phyloP scores from a whole-genome alignment of 805 yeast genomes.

The Zygosaccharomyces rouxii region DNA sequence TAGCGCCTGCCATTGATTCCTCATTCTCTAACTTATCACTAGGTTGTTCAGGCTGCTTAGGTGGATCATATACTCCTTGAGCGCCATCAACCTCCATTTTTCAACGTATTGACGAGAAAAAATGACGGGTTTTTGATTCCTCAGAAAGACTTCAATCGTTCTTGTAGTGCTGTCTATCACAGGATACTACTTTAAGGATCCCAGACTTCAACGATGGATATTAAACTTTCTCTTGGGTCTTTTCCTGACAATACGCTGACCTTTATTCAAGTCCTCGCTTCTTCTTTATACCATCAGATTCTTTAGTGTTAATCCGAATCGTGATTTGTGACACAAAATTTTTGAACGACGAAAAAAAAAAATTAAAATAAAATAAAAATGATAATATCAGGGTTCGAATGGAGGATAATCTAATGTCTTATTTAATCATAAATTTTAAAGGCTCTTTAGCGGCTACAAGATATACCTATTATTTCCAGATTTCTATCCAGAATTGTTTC shows the following conservation, averaged over 20 bases:
- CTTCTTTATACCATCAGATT: constrained; percentile 1
- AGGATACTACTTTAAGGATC: not conserved
- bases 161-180: not conserved
- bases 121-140: not conserved
- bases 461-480: not conserved
- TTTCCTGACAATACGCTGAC: not conserved
- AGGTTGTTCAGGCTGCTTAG: not conserved
- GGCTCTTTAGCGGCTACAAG: not conserved
- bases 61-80: not conserved
- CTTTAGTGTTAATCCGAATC: not conserved
- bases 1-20: constrained; percentile 21
- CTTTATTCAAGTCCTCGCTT: not conserved
- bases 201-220: not conserved
- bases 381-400: not conserved
- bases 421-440: not conserved
- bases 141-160: not conserved
- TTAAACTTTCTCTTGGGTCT: not conserved
- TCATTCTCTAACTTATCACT: not conserved
- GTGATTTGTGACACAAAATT: constrained; percentile 6
- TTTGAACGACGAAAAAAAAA: constrained; percentile 1
- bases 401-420: not conserved
- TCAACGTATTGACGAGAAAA: not conserved
- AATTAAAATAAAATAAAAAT: not conserved
- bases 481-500: too few relatives aligned
- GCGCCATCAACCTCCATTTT: constrained; percentile 4